Conservation (phyloP, 371 early-diverging fungal genomes). For the Mycotypha africana region DNA sequence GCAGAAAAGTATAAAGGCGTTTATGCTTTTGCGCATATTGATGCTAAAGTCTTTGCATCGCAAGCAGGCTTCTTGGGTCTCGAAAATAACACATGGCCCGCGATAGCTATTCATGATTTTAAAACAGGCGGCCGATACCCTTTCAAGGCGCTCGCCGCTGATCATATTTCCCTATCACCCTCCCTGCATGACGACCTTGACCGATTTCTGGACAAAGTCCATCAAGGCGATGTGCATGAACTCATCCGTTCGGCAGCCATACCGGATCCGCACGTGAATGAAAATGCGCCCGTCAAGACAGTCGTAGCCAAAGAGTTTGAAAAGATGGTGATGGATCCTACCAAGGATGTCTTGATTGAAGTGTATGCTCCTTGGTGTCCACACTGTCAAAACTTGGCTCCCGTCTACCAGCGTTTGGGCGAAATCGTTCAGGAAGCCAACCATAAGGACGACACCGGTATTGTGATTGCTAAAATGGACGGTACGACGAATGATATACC, state of each 20-base stretch:
- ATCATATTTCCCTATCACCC: too few relatives aligned
- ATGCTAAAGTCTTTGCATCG: conserved; percentile 67
- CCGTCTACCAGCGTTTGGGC: conserved; percentile 67
- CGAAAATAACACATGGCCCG: conserved; percentile 70
- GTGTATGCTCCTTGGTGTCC: conserved; percentile 81
- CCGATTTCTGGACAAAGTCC: conserved; percentile 51
- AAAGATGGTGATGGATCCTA: conserved; percentile 67
- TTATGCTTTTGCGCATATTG: conserved; percentile 74
- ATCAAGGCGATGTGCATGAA: conserved; percentile 58
- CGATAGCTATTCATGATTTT: conserved; percentile 75
- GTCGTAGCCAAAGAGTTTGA: conserved; percentile 72
- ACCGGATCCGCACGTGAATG: conserved; percentile 53
- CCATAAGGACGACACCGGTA: conserved; percentile 26
- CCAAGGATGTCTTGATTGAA: conserved; percentile 72
- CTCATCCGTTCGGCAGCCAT: conserved; percentile 69
- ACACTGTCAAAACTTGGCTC: conserved; percentile 77
- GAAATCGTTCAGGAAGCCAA: conserved; percentile 30
- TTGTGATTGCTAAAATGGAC: conserved; percentile 89
- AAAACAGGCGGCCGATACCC: conserved; percentile 64
- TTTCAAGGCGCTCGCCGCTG: conserved; percentile 44
- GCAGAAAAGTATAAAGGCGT: conserved; percentile 74
- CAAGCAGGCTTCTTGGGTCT: conserved; percentile 77
- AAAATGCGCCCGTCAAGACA: conserved; percentile 69
- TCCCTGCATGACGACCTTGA: conserved; percentile 24
- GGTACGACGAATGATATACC: conserved; percentile 89